Evolutionary conservation across 2,329 filamentous ascomycete genomes (phyloP), one percentile per base, ranked within the genome.

Genomic region (Magnaporthales sp.): DNA sequence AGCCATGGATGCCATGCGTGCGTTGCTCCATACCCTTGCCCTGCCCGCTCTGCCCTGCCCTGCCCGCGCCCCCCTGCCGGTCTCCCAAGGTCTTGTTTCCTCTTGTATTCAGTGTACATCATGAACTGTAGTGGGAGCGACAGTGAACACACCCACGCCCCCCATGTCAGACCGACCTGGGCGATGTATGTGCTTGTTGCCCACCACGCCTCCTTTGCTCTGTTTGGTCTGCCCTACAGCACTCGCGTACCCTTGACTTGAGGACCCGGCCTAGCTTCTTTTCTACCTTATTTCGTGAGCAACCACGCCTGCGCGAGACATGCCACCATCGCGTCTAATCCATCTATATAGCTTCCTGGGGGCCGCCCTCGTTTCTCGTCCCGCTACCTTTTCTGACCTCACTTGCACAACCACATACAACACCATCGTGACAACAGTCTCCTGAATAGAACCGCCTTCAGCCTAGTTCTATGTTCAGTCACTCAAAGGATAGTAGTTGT

Each of bases 301-400:
- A n/a, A 51, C 38, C 38, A 19, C 8, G 22, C 54, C 22, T 58
- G 54, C 22, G 54, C 54, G n/a, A 58, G 54, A 58, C 54, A 58
- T 58, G 54, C 54, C 54, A 58, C 54, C 54, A 58, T 58, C 54
- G 54, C 54, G 54, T 58, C 54, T 58, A 58, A 58, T 58, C 54
- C 54, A 58, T 58, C 54, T 58, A 58, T 58, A 58, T 58, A 58
- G 54, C 54, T 58, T 58, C 54, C 54, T 58, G 54, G 54, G 54
- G 54, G 54, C 54, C 54, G 54, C 54, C 54, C 54, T 58, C 54
- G n/a, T 58, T 58, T 58, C 24, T 58, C 54, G 54, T 24, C n/a
- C 54, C 54, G 24, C 54, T 27, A 7, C n/a, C 24, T n/a, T 58
- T 15, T 27, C 54, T 27, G 24, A 13, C 54, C 9, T 58, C 54